Evolutionary conservation across 164 flowering plant genomes (phyloP).

Genomic region (Cinnamomum chago): DNA sequence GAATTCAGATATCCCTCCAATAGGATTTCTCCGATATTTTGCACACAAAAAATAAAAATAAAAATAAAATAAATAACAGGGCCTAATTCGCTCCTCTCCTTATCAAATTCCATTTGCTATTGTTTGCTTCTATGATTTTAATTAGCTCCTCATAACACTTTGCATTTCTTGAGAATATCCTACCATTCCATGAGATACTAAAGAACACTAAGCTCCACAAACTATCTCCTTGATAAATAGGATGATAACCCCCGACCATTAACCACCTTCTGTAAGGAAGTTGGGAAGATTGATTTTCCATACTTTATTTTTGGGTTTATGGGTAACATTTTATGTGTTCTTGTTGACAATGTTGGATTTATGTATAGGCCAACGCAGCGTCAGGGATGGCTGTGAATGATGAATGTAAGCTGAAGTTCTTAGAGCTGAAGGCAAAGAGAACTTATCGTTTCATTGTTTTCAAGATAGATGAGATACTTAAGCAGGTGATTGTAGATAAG

Average conservation of each 20-base stretch:
- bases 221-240: not conserved
- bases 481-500: constrained; percentile 70
- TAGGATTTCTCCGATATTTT: too few relatives aligned
- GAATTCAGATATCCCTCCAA: too few relatives aligned
- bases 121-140: too few relatives aligned
- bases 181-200: not conserved
- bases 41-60: too few relatives aligned
- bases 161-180: not conserved
- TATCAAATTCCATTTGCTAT: too few relatives aligned
- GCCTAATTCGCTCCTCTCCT: too few relatives aligned
- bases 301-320: not conserved
- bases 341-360: not conserved
- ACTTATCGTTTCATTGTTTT: constrained; percentile 56
- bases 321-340: not conserved
- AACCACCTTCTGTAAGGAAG: not conserved
- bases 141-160: too few relatives aligned
- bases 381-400: constrained; percentile 71
- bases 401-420: constrained; percentile 64
- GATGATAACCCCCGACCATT: not conserved
- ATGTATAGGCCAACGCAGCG: constrained; percentile 58
- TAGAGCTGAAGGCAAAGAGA: constrained; percentile 69
- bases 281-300: not conserved
- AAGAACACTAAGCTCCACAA: not conserved
- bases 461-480: constrained; percentile 64
- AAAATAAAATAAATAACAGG: too few relatives aligned